phyloP scores from a whole-genome alignment of 2,329 filamentous ascomycete species.

The Intubia oerlemansii region DNA sequence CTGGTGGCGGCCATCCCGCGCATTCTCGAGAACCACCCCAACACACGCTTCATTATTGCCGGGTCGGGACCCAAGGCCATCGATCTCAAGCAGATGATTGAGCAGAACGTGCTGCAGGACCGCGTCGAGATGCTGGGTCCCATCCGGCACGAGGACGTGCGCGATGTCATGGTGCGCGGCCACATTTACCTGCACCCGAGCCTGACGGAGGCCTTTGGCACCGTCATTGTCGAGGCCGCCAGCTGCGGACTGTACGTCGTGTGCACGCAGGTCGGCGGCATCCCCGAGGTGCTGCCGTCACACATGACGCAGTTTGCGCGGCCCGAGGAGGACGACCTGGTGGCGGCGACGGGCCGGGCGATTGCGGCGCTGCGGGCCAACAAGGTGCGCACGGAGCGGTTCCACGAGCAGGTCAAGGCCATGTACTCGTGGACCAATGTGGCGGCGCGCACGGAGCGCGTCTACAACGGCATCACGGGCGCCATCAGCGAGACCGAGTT shows the following conservation, averaged over 20 bases:
- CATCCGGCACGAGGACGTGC: constrained; percentile 85
- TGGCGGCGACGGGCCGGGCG: constrained; percentile 70
- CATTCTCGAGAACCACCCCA: constrained; percentile 72
- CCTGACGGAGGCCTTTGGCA: constrained; percentile 90
- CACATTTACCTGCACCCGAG: constrained; percentile 94
- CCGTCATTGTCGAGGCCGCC: constrained; percentile 91
- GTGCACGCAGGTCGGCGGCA: constrained; percentile 87
- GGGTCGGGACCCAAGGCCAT: constrained; percentile 94
- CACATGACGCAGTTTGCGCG: constrained; percentile 98
- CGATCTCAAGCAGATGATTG: constrained; percentile 94
- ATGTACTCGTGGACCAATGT: constrained; percentile 99
- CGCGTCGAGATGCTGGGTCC: constrained; percentile 82
- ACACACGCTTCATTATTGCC: constrained; percentile 91
- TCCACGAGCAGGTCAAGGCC: constrained; percentile 90
- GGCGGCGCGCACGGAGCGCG: constrained; percentile 76
- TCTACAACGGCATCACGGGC: constrained; percentile 84
- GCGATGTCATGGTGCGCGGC: constrained; percentile 90
- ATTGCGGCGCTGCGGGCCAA: constrained; percentile 73
- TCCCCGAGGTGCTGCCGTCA: constrained; percentile 82
- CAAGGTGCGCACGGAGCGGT: constrained; percentile 74
- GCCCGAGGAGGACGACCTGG: constrained; percentile 88
- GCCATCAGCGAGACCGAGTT: constrained; percentile 73
- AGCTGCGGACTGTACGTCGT: constrained; percentile 93
- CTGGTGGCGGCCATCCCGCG: constrained; percentile 90
- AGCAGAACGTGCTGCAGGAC: constrained; percentile 83